These are phyloP conservation scores for Cicer judaicum DNA, from an alignment of 306 rosid genomes.

Conservation along the genomic window DNA sequence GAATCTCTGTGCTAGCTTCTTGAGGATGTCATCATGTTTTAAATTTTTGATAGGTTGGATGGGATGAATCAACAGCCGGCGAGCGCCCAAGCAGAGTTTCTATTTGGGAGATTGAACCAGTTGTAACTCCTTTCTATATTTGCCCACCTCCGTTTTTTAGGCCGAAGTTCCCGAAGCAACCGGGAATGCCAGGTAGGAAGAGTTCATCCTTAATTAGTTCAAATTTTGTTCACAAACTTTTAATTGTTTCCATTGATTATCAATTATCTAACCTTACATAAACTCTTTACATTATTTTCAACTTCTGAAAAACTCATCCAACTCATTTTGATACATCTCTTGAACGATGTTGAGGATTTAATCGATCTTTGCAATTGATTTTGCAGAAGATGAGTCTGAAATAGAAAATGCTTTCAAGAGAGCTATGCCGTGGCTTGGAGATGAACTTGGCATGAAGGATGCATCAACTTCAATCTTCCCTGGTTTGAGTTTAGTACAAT, in stretches of 20 bases:
- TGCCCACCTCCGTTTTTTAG: constrained; percentile 98
- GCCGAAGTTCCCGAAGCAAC: constrained; percentile 91
- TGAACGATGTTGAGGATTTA: neutral
- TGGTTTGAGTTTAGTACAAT: constrained; percentile 90
- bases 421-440: constrained; percentile 99
- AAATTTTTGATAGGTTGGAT: constrained; percentile 76
- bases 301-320: neutral
- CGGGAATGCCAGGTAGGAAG: constrained; percentile 94
- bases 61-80: constrained; percentile 99
- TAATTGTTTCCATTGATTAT: neutral
- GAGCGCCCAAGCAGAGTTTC: constrained; percentile 92
- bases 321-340: neutral
- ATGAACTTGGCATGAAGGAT: constrained; percentile 88
- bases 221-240: constrained; percentile 6
- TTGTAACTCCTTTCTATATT: constrained; percentile 92
- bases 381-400: constrained; percentile 89
- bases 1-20: constrained; percentile 21
- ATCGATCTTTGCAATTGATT: constrained; percentile 31
- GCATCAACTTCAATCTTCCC: constrained; percentile 74
- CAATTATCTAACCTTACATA: neutral
- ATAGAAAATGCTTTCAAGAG: constrained; percentile 89
- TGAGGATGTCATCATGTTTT: constrained; percentile 13
- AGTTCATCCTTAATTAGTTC: neutral
- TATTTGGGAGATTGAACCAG: constrained; percentile 95
- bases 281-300: neutral